phyloP scores from a whole-genome alignment of 345 rosid genomes.

The Hibiscus trionum region DNA sequence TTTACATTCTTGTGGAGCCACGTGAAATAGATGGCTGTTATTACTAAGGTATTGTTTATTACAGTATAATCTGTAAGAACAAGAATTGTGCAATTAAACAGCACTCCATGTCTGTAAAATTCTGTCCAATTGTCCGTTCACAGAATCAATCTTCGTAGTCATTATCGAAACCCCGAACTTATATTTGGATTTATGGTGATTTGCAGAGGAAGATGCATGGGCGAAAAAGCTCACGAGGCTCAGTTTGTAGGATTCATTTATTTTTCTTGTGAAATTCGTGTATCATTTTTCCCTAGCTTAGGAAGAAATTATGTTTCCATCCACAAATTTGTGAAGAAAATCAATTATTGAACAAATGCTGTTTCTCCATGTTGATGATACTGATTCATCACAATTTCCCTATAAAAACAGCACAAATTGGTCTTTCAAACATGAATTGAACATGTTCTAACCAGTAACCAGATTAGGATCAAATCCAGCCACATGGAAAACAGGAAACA shows the following conservation, averaged over 20 bases:
- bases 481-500: not conserved
- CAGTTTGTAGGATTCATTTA: slow-evolving; percentile 18
- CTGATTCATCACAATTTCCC: not conserved
- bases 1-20: slow-evolving; percentile 77
- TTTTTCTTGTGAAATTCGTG: not conserved
- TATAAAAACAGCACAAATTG: not conserved
- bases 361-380: not conserved
- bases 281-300: not conserved
- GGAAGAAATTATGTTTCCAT: slow-evolving; percentile 8
- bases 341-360: not conserved
- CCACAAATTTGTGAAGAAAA: slow-evolving; percentile 13
- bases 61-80: not conserved
- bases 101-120: too few species aligned
- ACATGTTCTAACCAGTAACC: too few species aligned
- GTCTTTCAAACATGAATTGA: too few species aligned
- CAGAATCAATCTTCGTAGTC: not conserved
- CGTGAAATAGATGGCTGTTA: slow-evolving; percentile 18
- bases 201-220: slow-evolving; percentile 4
- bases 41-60: not conserved
- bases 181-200: not conserved
- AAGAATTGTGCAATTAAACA: too few species aligned
- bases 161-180: not conserved
- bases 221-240: not conserved
- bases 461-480: not conserved
- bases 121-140: not conserved